Conservation (phyloP, 108 stramenopile species). For the Nannochloropsis salina region DNA sequence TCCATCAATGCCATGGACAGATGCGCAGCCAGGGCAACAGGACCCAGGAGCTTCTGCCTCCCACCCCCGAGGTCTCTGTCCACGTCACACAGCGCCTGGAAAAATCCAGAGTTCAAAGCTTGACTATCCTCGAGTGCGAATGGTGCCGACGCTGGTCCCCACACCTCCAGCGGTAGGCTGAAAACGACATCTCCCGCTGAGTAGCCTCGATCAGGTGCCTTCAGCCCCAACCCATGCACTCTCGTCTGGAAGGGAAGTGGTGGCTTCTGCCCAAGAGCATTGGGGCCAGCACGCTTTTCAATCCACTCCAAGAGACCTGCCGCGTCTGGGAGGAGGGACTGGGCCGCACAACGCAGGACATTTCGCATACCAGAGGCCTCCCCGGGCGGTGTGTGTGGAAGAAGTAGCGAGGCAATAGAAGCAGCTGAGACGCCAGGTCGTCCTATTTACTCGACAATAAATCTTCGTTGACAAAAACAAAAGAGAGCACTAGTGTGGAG, state of each 20-base stretch:
- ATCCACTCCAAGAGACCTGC: background rate
- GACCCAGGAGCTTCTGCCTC: background rate
- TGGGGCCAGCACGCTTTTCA: background rate
- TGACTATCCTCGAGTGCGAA: background rate
- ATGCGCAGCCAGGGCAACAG: background rate
- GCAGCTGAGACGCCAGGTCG: no score
- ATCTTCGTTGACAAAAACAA: no score
- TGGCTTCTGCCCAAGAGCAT: background rate
- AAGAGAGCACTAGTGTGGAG: no score
- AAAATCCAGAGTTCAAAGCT: background rate
- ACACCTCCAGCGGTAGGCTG: background rate
- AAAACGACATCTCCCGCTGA: background rate
- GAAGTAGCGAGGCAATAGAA: no score
- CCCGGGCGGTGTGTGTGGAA: no score
- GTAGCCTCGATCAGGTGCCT: background rate
- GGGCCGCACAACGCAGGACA: constrained; percentile 1
- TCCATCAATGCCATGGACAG: background rate
- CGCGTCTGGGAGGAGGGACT: background rate
- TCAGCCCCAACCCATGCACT: background rate
- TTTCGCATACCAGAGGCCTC: no score
- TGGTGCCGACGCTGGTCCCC: background rate
- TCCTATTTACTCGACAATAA: no score
- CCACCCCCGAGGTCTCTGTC: background rate
- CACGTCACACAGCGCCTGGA: background rate
- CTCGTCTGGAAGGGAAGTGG: background rate